Evolutionary conservation across 441 rosid genomes (phyloP).

Genomic region (Adansonia rubrostipa): DNA sequence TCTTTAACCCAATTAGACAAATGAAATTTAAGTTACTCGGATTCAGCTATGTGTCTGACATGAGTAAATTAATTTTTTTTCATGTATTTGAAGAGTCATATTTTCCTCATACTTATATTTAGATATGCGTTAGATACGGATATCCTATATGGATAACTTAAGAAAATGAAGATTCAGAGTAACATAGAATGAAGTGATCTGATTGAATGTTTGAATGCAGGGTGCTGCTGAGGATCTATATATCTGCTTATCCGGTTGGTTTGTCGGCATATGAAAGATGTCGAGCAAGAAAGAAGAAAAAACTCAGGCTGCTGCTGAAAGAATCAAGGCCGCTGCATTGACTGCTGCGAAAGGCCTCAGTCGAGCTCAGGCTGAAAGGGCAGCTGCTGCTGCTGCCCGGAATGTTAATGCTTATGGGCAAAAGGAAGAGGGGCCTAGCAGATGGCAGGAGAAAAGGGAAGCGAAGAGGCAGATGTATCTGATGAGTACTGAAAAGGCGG

Average conservation of each 20-base stretch:
- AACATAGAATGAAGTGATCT: neutral
- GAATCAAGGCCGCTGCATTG: slow-evolving; percentile 89
- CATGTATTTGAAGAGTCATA: too few relatives aligned
- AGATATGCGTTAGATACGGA: too few relatives aligned
- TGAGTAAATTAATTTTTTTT: too few relatives aligned
- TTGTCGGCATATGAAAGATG: slow-evolving; percentile 38
- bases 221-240: neutral
- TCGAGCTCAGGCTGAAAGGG: slow-evolving; percentile 97
- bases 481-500: slow-evolving; percentile 94
- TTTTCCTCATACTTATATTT: too few relatives aligned
- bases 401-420: slow-evolving; percentile 98
- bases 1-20: too few relatives aligned
- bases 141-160: neutral
- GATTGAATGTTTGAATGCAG: slow-evolving; percentile 2
- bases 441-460: slow-evolving; percentile 99
- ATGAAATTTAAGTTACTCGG: too few relatives aligned
- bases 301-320: slow-evolving; percentile 82
- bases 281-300: slow-evolving; percentile 84
- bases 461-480: slow-evolving; percentile 93
- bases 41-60: too few relatives aligned
- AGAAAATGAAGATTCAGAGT: neutral
- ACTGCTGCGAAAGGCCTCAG: slow-evolving; percentile 88
- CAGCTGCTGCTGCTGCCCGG: slow-evolving; percentile 88
- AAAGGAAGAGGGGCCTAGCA: slow-evolving; percentile 97
- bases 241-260: neutral